Percentiles rank a stretch among this genome's conserved stretches.
Evolutionary conservation across 305 asterid species (phyloP).

Genomic region (Fraxinus xanthoxyloides): DNA sequence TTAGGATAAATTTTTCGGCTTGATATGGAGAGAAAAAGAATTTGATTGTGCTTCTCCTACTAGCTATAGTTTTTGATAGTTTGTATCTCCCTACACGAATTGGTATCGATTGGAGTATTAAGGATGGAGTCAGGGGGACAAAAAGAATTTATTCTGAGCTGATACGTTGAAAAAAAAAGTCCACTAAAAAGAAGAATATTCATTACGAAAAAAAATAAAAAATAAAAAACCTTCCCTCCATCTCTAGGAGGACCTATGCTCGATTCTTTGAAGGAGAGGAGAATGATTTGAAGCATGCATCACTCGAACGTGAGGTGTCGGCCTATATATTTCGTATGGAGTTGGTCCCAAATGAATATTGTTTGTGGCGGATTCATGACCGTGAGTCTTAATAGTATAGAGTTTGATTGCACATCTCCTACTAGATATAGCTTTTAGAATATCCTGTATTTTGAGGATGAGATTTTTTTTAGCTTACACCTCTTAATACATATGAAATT

Average conservation of each 20-base stretch:
- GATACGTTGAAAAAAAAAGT: too few relatives aligned
- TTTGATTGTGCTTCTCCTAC: too few relatives aligned
- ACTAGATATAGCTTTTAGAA: background rate
- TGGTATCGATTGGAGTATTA: too few relatives aligned
- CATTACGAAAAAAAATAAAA: too few relatives aligned
- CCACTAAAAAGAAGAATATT: too few relatives aligned
- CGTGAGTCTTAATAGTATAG: background rate
- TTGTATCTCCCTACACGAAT: background rate
- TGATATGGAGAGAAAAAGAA: background rate
- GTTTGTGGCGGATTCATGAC: background rate
- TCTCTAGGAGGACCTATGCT: background rate
- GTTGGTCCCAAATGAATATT: background rate
- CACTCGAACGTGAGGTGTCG: background rate
- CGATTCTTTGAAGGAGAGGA: background rate
- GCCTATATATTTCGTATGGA: background rate
- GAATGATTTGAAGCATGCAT: background rate
- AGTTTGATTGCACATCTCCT: background rate
- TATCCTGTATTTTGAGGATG: background rate
- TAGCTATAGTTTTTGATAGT: background rate
- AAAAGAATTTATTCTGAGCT: too few relatives aligned
- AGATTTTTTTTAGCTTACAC: background rate
- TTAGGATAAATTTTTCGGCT: background rate
- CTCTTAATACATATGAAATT: background rate
- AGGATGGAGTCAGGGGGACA: too few relatives aligned
- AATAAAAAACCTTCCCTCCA: too few relatives aligned